A percentile compares a stretch with the other conserved stretches of the same genome.
Evolutionary conservation across 2,329 filamentous ascomycete genomes (phyloP).

Genomic region (Colletotrichum sp.): DNA sequence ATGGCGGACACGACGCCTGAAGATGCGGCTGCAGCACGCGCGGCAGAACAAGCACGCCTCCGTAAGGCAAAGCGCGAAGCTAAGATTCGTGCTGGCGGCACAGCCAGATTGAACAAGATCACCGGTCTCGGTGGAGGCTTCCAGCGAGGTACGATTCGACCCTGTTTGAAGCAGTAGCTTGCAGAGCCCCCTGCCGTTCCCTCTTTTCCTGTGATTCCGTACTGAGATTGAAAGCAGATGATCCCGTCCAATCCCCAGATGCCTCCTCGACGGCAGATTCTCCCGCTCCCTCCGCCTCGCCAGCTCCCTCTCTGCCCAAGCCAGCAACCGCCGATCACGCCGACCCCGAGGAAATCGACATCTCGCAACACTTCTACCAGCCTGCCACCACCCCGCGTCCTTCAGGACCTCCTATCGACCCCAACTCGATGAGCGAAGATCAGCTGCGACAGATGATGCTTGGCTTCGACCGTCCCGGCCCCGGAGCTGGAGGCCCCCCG

Average conservation of each 20-base stretch:
- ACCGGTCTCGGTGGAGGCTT: slow-evolving; percentile 70
- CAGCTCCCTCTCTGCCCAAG: slow-evolving; percentile 32
- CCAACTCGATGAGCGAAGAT: slow-evolving; percentile 54
- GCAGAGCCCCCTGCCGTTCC: not conserved
- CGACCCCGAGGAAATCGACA: slow-evolving; percentile 80
- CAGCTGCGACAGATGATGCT: slow-evolving; percentile 71
- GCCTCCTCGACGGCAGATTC: slow-evolving; percentile 7
- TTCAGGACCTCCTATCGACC: slow-evolving; percentile 31
- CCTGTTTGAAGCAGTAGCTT: not conserved
- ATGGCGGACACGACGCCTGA: slow-evolving; percentile 50
- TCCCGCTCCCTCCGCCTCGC: slow-evolving; percentile 23
- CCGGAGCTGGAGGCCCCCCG: slow-evolving; percentile 23
- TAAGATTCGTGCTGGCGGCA: slow-evolving; percentile 76
- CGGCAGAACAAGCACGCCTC: slow-evolving; percentile 71
- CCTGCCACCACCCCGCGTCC: slow-evolving; percentile 40
- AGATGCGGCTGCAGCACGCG: slow-evolving; percentile 56
- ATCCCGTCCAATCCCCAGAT: not conserved
- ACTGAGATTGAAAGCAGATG: not conserved
- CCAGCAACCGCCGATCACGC: slow-evolving; percentile 42
- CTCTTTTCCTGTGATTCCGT: not conserved
- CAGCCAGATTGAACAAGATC: slow-evolving; percentile 75
- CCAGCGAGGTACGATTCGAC: slow-evolving; percentile 41
- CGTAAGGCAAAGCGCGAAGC: slow-evolving; percentile 82
- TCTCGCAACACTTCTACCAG: slow-evolving; percentile 75
- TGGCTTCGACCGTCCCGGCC: slow-evolving; percentile 50